Evolutionary conservation across 2,329 filamentous ascomycete species (phyloP), one percentile per base, ranked within the genome.

Genomic region (Phoma herbarum): DNA sequence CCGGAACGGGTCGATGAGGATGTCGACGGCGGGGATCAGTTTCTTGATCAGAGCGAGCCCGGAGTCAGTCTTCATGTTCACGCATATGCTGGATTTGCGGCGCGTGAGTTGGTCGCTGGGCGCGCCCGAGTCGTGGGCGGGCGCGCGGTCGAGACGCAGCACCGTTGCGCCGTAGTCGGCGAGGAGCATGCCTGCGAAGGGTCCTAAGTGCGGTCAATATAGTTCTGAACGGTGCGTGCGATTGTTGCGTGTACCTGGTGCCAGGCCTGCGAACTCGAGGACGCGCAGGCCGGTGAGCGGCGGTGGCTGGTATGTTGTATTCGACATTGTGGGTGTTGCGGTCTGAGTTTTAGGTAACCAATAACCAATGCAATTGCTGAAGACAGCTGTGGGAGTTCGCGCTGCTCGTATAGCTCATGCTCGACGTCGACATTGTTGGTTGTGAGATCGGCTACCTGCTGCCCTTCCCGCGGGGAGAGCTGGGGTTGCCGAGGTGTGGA

Each of bases 1-100:
- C 0, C 94, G 90, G 81, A 93, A 98, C 0, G 95, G 94, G 76
- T 98, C 95, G 75, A 98, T 95, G 26, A 98, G 77, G 33, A 97
- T 83, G 77, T 98, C 94, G 55, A 87, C 83, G 16, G 80, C 74
- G 16, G 80, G 77, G 33, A 90, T 79, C 1, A 97, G 82, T 3
- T 83, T 80, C 60, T 87, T 88, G 52, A 97, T 77, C 7, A 97
- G 81, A 1, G 83, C 82, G 12, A 88, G 74, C 7, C 91, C 93
- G 0, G 77, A 67, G 0, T 84, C 66, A 0, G 85, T 84, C 73
- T 95, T 96, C 51, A 97, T 84, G 78, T 97, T 86, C 3, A 97
- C 83, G 37, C 88, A 85, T 61, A 97, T 87, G 28, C 91, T 95
- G 56, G 87, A 80, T 76, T 98, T 98, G 81, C 86, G 89, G 12